phyloP scores from a whole-genome alignment of 2,329 filamentous ascomycete genomes.

The Penicillium sp. region DNA sequence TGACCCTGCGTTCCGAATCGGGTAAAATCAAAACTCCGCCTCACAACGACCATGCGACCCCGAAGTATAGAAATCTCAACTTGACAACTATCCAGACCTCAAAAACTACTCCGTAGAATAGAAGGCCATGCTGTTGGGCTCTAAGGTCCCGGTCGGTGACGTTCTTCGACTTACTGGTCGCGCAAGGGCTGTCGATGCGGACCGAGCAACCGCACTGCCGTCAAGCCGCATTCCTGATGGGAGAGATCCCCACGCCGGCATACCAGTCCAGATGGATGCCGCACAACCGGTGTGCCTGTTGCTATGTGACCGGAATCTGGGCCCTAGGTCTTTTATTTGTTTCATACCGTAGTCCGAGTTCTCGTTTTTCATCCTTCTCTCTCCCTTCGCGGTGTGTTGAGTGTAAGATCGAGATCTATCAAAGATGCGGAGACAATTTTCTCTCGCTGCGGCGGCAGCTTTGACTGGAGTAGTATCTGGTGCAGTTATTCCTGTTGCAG shows the following conservation, averaged over 20 bases:
- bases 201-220: neutral
- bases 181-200: slow-evolving; percentile 23
- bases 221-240: slow-evolving; percentile 22
- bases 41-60: neutral
- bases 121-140: neutral
- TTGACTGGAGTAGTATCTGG: slow-evolving; percentile 21
- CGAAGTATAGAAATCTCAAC: neutral
- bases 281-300: slow-evolving; percentile 5
- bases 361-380: neutral
- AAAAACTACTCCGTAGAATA: neutral
- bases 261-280: slow-evolving; percentile 11
- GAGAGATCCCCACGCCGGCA: slow-evolving; percentile 10
- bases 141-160: neutral
- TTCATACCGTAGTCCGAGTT: neutral
- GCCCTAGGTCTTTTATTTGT: neutral
- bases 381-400: slow-evolving; percentile 10
- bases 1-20: slow-evolving; percentile 3
- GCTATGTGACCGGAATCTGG: slow-evolving; percentile 8
- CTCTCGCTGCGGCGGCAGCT: slow-evolving; percentile 21
- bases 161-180: slow-evolving; percentile 1
- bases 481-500: slow-evolving; percentile 22
- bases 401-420: slow-evolving; percentile 18
- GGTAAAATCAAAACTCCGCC: slow-evolving; percentile 8
- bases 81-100: neutral
- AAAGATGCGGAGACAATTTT: slow-evolving; percentile 28